A percentile compares a stretch with the other conserved stretches of the same genome.
Evolutionary conservation across 495 filamentous ascomycete species (phyloP).

Genomic region (Halenospora varia): DNA sequence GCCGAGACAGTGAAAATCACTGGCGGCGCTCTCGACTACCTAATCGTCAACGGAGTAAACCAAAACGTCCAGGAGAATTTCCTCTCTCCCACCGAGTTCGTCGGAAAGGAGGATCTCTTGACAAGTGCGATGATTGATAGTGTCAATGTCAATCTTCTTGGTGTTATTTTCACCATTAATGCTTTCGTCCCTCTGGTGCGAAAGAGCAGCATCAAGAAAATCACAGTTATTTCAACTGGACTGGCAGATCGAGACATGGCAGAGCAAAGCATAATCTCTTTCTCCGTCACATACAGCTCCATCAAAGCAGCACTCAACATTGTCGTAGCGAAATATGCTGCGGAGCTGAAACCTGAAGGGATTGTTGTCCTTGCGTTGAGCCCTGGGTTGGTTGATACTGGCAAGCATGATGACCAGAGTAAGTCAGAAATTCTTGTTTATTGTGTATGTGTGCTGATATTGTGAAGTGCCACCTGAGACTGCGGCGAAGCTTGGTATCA

Average conservation of each 20-base stretch:
- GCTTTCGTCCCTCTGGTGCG: constrained; percentile 42
- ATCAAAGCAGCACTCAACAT: constrained; percentile 45
- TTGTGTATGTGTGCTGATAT: not conserved
- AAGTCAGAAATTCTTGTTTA: not conserved
- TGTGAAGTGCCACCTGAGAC: constrained; percentile 37
- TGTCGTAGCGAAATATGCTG: constrained; percentile 37
- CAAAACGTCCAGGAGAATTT: constrained; percentile 2
- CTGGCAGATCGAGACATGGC: constrained; percentile 35
- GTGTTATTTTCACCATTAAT: constrained; percentile 41
- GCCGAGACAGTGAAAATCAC: constrained; percentile 20
- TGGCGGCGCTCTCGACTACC: constrained; percentile 35
- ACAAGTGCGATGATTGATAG: constrained; percentile 1
- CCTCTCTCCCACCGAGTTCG: constrained; percentile 16
- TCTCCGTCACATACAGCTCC: constrained; percentile 29
- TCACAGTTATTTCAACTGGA: constrained; percentile 43
- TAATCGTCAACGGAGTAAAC: constrained; percentile 42
- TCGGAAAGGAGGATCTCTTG: constrained; percentile 18
- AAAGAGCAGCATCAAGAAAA: constrained; percentile 41
- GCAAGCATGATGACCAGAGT: constrained; percentile 16
- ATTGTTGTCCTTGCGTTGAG: constrained; percentile 33
- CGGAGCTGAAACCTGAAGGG: constrained; percentile 27
- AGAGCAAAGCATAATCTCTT: constrained; percentile 24
- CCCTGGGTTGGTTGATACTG: constrained; percentile 32
- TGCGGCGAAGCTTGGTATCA: constrained; percentile 18
- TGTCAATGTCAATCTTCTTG: constrained; percentile 38